Evolutionary conservation across 495 filamentous ascomycete species (phyloP).

Genomic region (Xylaria venustula): DNA sequence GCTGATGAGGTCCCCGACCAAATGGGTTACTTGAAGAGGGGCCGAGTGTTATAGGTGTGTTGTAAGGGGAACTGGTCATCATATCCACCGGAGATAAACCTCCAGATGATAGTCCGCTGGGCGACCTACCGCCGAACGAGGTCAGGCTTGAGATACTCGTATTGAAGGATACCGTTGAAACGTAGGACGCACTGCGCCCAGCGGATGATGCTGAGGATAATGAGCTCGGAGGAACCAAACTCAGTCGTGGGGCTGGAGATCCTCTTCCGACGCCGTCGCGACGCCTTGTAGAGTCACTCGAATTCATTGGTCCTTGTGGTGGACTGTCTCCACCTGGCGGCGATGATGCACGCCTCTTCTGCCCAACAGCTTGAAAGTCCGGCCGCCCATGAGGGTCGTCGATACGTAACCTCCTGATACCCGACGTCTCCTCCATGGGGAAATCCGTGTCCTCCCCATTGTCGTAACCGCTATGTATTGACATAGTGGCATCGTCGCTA

Average conservation of each 20-base stretch:
- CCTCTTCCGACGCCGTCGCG: constrained; percentile 60
- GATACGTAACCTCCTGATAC: constrained; percentile 58
- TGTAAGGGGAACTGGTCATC: constrained; percentile 59
- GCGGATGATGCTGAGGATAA: constrained; percentile 72
- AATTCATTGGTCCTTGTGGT: constrained; percentile 54
- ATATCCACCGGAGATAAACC: constrained; percentile 53
- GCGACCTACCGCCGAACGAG: constrained; percentile 71
- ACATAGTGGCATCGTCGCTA: constrained; percentile 43
- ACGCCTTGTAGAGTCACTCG: constrained; percentile 66
- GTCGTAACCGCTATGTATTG: constrained; percentile 42
- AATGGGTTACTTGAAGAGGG: constrained; percentile 57
- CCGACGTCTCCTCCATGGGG: constrained; percentile 62
- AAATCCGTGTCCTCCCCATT: constrained; percentile 65
- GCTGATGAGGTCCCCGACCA: constrained; percentile 48
- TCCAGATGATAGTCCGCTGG: constrained; percentile 67
- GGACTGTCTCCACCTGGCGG: constrained; percentile 70
- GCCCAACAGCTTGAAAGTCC: constrained; percentile 42
- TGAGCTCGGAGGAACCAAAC: constrained; percentile 61
- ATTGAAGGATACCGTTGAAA: constrained; percentile 64
- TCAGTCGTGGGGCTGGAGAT: constrained; percentile 58
- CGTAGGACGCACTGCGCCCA: constrained; percentile 71
- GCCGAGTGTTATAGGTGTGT: constrained; percentile 56
- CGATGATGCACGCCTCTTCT: constrained; percentile 81
- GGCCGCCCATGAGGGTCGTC: constrained; percentile 46
- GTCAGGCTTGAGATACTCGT: constrained; percentile 72